Evolutionary conservation across 1,284 basidiomycete species (phyloP), one percentile per base, ranked within the genome.

Genomic region (Ustilago sp.): DNA sequence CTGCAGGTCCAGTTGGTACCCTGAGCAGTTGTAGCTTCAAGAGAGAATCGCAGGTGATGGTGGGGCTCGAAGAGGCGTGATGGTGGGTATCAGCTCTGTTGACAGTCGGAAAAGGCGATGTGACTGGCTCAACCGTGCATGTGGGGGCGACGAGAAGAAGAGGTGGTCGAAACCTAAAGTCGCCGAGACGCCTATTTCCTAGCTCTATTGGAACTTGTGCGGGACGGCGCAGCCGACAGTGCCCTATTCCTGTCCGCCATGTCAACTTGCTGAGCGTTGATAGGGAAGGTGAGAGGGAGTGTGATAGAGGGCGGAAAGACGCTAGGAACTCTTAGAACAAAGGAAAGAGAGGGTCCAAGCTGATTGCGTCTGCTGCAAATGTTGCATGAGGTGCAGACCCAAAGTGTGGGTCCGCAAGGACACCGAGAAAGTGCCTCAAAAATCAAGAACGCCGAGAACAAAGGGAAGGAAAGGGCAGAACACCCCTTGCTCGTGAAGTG

Each of bases 331-430:
- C 48, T n/a, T 43, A 23, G 47, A 52, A 45, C 54, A 58, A 52
- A 53, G 57, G 51, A 36, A 57, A 51, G 57, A 58, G 43, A 58
- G 43, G 63, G 55, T 63, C 63, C 55, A 59, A 56, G 47, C 58
- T 47, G 32, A 34, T 50, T 59, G 45, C 35, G 17, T 34, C 13
- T 28, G 31, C 50, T 53, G 53, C 45, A 47, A 28, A 31, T 48
- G 19, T 3, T 68, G 64, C 70, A 67, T 56, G 59, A 54, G 47
- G 19, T 50, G 45, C 41, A 58, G 28, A 28, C n/a, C 9, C 59
- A 51, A 35, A 57, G 36, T 47, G 59, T 63, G 45, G 34, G 19
- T 56, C 15, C n/a, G 11, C 43, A 35, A 48, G 48, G 45, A 53
- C 43, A 36, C 39, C 17, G 55, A 8, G 3, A 34, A 50, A 36